Percentiles rank a stretch among this genome's conserved stretches.
phyloP scores from a whole-genome alignment of 2,329 filamentous ascomycete species.

The Fusarium compactum region DNA sequence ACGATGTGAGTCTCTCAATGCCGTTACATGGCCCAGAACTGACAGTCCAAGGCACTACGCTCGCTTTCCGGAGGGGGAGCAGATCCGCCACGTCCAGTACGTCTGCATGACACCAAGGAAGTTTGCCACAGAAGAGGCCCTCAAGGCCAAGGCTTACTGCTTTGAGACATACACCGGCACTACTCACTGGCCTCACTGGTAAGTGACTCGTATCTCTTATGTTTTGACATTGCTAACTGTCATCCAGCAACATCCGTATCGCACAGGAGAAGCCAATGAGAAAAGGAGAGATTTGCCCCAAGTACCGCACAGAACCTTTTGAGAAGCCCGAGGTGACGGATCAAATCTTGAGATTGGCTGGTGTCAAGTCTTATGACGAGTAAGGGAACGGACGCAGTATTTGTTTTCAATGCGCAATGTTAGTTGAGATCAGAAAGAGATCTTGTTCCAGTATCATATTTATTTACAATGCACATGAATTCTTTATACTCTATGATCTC shows the following conservation, averaged over 20 bases:
- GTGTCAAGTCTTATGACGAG: conserved; percentile 36
- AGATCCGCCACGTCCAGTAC: conserved; percentile 49
- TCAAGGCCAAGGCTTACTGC: background rate
- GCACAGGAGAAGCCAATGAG: conserved; percentile 42
- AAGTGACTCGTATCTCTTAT: accelerated
- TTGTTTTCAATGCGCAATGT: background rate
- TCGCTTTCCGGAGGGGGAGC: conserved; percentile 52
- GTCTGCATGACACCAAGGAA: conserved; percentile 23
- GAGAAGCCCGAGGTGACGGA: conserved; percentile 39
- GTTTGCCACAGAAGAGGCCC: conserved; percentile 23
- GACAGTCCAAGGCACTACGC: conserved; percentile 53
- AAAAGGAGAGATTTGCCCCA: conserved; percentile 35
- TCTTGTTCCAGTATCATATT: conserved; percentile 4
- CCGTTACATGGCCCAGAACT: too few species aligned
- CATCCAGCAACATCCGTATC: conserved; percentile 27
- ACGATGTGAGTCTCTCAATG: too few species aligned
- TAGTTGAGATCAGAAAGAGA: background rate
- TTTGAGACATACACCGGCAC: background rate
- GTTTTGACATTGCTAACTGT: background rate
- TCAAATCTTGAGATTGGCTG: conserved; percentile 32
- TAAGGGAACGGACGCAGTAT: background rate
- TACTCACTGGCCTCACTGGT: conserved; percentile 23
- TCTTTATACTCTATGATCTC: background rate
- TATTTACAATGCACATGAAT: conserved; percentile 1
- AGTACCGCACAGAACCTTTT: conserved; percentile 41